phyloP scores from a whole-genome alignment of 2,329 filamentous ascomycete species.

The Nigrospora oryzae region DNA sequence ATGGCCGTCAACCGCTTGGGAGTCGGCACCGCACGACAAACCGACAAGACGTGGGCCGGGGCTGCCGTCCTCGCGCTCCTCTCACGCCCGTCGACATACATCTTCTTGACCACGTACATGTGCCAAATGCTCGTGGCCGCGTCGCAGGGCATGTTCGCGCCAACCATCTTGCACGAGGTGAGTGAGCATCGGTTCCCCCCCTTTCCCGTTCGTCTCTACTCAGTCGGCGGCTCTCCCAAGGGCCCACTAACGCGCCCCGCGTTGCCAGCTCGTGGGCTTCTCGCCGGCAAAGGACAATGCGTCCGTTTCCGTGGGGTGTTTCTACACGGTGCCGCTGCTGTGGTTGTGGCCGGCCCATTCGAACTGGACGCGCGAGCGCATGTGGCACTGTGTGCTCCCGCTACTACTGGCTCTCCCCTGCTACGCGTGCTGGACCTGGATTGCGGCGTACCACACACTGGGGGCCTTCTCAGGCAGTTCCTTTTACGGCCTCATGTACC shows the following conservation, averaged over 20 bases:
- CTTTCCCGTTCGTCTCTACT: not conserved
- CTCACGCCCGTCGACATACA: not conserved
- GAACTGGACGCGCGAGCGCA: conserved; percentile 1
- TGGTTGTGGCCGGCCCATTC: not conserved
- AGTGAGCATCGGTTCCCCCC: not conserved
- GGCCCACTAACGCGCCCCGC: not conserved
- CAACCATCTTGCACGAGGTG: not conserved
- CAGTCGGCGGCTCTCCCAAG: not conserved
- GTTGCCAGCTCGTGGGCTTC: not conserved
- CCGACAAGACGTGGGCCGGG: not conserved
- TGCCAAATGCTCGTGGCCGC: not conserved
- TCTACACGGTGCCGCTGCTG: not conserved
- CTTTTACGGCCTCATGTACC: not conserved
- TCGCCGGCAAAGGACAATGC: not conserved
- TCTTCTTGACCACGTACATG: not conserved
- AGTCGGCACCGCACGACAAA: not conserved
- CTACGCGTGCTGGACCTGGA: not conserved
- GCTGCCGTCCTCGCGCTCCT: not conserved
- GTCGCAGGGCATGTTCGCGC: not conserved
- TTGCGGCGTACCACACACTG: not conserved
- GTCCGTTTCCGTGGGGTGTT: not conserved
- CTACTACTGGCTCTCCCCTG: not conserved
- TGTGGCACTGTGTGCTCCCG: not conserved
- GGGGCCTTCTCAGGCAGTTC: not conserved
- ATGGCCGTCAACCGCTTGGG: not conserved